Evolutionary conservation across 352 stramenopile genomes (phyloP).

Genomic region (Pythium insidiosum): DNA sequence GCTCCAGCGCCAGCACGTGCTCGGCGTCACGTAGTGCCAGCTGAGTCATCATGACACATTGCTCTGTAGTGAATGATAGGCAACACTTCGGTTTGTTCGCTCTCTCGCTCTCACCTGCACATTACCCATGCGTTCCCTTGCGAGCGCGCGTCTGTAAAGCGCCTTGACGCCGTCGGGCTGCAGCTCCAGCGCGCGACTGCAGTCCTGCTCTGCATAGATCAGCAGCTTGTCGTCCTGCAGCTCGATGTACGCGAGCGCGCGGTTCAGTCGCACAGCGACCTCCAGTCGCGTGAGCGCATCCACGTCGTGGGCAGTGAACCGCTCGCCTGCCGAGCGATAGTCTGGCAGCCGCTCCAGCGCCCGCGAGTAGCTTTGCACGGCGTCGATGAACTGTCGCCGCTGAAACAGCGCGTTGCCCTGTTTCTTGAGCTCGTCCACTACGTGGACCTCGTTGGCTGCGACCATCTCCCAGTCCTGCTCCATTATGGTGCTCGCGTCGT

Average conservation of each 20-base stretch:
- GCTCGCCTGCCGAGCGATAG: neutral
- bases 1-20: constrained; percentile 13
- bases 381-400: constrained; percentile 27
- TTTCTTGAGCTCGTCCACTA: constrained; percentile 35
- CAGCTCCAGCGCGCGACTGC: constrained; percentile 46
- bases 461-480: constrained; percentile 19
- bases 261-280: constrained; percentile 52
- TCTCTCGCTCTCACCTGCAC: constrained; percentile 35
- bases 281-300: constrained; percentile 21
- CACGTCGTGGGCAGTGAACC: constrained; percentile 4
- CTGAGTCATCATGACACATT: neutral
- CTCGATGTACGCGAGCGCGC: constrained; percentile 49
- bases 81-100: neutral
- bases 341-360: constrained; percentile 10
- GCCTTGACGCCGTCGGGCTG: constrained; percentile 85
- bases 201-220: constrained; percentile 55
- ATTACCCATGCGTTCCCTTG: constrained; percentile 60
- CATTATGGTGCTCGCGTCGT: neutral
- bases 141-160: constrained; percentile 79
- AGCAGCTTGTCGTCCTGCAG: constrained; percentile 15
- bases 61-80: neutral
- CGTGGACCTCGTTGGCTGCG: constrained; percentile 14
- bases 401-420: constrained; percentile 58
- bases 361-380: constrained; percentile 35
- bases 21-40: constrained; percentile 13